These are phyloP conservation scores for Thraustochytrium striatum DNA, from an alignment of 352 stramenopile species.

Conservation along the genomic window DNA sequence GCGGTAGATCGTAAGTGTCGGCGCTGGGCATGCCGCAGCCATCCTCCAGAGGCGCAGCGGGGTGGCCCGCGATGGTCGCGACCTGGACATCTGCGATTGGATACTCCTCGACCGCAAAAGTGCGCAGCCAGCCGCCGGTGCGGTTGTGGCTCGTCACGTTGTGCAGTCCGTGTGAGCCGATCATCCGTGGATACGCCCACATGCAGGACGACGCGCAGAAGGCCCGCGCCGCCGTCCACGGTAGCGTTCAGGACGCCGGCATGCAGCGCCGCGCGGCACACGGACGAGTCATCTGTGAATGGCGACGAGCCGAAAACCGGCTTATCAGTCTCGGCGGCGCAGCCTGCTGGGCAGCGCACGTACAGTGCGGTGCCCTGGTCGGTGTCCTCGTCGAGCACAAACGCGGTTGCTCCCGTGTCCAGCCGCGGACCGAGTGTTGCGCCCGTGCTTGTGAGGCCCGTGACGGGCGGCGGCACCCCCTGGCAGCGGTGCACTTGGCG, in stretches of 20 bases:
- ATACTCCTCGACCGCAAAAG: slow-evolving; percentile 55
- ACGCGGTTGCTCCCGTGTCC: slow-evolving; percentile 39
- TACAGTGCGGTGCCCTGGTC: slow-evolving; percentile 55
- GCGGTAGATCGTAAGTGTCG: slow-evolving; percentile 74
- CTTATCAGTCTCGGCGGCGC: slow-evolving; percentile 57
- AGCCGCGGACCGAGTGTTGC: slow-evolving; percentile 34
- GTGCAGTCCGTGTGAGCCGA: neutral
- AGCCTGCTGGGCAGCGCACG: slow-evolving; percentile 67
- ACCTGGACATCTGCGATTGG: slow-evolving; percentile 65
- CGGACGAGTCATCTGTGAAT: slow-evolving; percentile 79
- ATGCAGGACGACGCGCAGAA: neutral
- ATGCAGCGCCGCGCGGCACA: slow-evolving; percentile 84
- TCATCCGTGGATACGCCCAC: neutral
- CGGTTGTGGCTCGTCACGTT: neutral
- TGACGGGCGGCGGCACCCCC: slow-evolving; percentile 74
- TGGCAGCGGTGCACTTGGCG: slow-evolving; percentile 82
- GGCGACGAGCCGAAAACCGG: slow-evolving; percentile 61
- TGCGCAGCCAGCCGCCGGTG: neutral
- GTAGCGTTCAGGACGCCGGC: slow-evolving; percentile 66
- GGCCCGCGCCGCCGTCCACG: slow-evolving; percentile 50
- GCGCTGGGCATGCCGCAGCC: slow-evolving; percentile 86
- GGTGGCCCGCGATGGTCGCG: slow-evolving; percentile 80
- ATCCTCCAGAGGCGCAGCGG: slow-evolving; percentile 70
- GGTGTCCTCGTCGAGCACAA: slow-evolving; percentile 49
- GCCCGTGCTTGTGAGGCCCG: slow-evolving; percentile 36